Evolutionary conservation across 2,329 filamentous ascomycete genomes (phyloP).

Genomic region (Claviceps pusilla): DNA sequence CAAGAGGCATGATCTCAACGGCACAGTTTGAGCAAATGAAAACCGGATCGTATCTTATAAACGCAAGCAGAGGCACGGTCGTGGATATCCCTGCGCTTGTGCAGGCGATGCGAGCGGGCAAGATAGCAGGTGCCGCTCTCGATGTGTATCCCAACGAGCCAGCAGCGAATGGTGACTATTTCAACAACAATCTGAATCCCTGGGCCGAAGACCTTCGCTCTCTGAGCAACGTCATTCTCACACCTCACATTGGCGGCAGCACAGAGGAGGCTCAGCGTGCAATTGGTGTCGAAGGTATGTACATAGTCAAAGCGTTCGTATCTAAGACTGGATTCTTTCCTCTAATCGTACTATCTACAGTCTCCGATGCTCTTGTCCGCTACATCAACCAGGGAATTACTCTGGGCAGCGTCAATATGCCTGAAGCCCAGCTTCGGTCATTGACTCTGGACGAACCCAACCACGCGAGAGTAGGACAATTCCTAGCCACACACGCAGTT

Average conservation of each 20-base stretch:
- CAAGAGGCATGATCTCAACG: conserved; percentile 77
- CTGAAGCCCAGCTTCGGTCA: conserved; percentile 84
- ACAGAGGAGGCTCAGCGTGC: conserved; percentile 95
- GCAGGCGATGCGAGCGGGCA: conserved; percentile 69
- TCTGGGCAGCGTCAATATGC: conserved; percentile 84
- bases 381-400: conserved; percentile 96
- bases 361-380: conserved; percentile 70
- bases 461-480: conserved; percentile 53
- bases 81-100: conserved; percentile 89
- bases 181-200: conserved; percentile 64
- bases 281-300: conserved; percentile 68
- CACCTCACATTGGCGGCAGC: conserved; percentile 91
- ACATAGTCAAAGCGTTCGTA: conserved; percentile 3
- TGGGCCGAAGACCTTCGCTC: conserved; percentile 77
- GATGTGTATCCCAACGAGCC: conserved; percentile 95
- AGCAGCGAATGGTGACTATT: conserved; percentile 86
- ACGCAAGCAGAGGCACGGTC: conserved; percentile 84
- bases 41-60: conserved; percentile 83
- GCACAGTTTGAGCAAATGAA: conserved; percentile 79
- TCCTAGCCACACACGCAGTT: neutral
- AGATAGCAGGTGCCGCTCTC: conserved; percentile 84
- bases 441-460: conserved; percentile 79
- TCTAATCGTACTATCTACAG: conserved; percentile 22
- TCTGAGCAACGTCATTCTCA: conserved; percentile 85
- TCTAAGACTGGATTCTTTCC: neutral